Evolutionary conservation across 1,284 basidiomycete species (phyloP), one percentile per base, ranked within the genome.

Genomic region (Rhodotorula mucilaginosa): DNA sequence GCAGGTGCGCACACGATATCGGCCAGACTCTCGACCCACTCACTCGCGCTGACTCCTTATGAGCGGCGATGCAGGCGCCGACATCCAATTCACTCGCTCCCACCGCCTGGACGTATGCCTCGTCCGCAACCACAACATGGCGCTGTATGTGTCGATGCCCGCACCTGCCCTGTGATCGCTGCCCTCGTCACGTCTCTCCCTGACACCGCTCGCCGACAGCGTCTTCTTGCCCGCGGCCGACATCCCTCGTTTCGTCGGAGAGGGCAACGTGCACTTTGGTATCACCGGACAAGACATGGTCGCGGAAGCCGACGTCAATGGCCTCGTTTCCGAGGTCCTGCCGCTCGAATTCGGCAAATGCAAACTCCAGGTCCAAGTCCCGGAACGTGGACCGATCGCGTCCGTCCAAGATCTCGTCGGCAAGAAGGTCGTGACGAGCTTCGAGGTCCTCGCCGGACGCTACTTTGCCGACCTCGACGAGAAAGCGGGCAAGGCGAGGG

Each of bases 241-340:
- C 80, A 99, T 99, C 75, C 96, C 96, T 18, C 96, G 94, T 49
- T 99, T 98, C 82, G 97, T 99, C 51, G 97, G 93, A 46, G 93
- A 97, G 81, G 96, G 96, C 67, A 93, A 97, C 79, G 91, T 99
- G 78, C 91, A 96, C 80, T 84, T 82, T 52, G 93, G 93, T 10
- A 94, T 96, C 74, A 96, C 93, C 12, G 96, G 96, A 2, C 95
- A 98, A 83, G 96, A 99, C 83, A 93, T 98, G 79, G 93, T 99
- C 75, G 88, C 94, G 68, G 96, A 99, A 83, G 86, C 93, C 1
- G 85, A 87, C 71, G 92, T 92, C 87, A 84, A 90, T 74, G 80
- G 85, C 23, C 86, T 88, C 67, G 88, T 98, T 71, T 87, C 88
- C 3, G 92, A 98, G 80, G 85, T 90, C 54, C 86, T 97, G 19